Evolutionary conservation across 2,329 filamentous ascomycete species (phyloP).

Genomic region (Pestalotiopsis sp.): DNA sequence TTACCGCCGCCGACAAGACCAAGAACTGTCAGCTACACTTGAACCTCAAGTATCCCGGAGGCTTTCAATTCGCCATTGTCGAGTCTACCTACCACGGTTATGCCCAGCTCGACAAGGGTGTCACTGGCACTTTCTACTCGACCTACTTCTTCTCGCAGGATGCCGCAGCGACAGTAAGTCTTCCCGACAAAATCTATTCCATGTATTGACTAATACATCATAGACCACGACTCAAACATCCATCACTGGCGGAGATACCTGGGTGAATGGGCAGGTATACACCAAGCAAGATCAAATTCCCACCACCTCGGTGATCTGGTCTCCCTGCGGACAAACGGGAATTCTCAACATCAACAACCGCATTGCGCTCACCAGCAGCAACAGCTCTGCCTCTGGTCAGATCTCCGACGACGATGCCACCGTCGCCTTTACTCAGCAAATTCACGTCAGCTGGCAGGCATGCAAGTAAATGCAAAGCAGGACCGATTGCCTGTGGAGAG

Average conservation of each 20-base stretch:
- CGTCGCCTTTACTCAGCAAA: conserved; percentile 45
- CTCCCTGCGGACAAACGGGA: conserved; percentile 46
- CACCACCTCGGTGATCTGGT: conserved; percentile 46
- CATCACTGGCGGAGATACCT: conserved; percentile 43
- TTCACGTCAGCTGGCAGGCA: conserved; percentile 43
- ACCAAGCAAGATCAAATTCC: conserved; percentile 48
- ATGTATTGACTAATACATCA: not conserved
- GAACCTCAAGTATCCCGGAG: conserved; percentile 47
- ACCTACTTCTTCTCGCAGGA: conserved; percentile 52
- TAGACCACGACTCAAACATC: conserved; percentile 45
- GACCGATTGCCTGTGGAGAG: not conserved
- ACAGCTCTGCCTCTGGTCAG: conserved; percentile 38
- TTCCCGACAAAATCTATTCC: not conserved
- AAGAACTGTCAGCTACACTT: conserved; percentile 53
- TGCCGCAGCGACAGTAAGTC: conserved; percentile 38
- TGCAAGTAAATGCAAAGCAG: conserved; percentile 20
- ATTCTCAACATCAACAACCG: conserved; percentile 53
- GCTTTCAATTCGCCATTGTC: conserved; percentile 49
- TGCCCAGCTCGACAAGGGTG: conserved; percentile 46
- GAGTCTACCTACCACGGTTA: conserved; percentile 53
- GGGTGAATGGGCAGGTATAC: conserved; percentile 46
- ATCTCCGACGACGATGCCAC: conserved; percentile 49
- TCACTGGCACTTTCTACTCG: conserved; percentile 47
- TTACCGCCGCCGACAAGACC: conserved; percentile 35
- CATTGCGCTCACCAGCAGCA: conserved; percentile 41